These are phyloP conservation scores for Fimicolochytrium jonesii DNA, from an alignment of 192 early-diverging fungal genomes.

Conservation along the genomic window DNA sequence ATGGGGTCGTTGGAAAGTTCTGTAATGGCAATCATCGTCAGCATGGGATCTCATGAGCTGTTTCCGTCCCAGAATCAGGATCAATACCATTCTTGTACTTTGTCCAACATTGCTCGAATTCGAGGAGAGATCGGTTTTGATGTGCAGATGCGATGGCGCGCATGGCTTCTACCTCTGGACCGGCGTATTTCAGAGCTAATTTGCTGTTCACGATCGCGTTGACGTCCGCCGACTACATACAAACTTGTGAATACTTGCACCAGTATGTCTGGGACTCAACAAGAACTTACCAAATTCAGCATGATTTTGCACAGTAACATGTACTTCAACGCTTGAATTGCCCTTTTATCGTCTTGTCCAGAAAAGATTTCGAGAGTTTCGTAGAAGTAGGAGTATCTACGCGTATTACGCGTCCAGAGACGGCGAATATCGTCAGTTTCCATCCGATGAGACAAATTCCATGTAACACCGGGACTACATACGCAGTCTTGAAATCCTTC, in stretches of 20 bases:
- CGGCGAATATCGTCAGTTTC: no score
- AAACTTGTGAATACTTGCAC: no score
- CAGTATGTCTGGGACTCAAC: no score
- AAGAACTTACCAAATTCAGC: constrained; percentile 75
- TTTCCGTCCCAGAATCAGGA: no score
- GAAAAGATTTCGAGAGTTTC: constrained; percentile 95
- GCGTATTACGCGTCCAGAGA: no score
- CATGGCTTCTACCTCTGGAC: constrained; percentile 89
- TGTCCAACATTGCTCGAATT: constrained; percentile 89
- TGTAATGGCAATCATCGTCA: no score
- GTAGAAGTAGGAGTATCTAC: constrained; percentile 92
- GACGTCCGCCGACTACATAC: constrained; percentile 86
- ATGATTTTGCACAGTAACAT: constrained; percentile 99
- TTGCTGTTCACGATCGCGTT: constrained; percentile 87
- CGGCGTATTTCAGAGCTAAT: constrained; percentile 82
- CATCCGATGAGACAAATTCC: no score
- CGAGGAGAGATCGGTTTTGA: constrained; percentile 92
- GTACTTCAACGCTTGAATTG: constrained; percentile 91
- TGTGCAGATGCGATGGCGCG: constrained; percentile 90
- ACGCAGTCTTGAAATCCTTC: constrained; percentile 98
- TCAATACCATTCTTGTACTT: constrained; percentile 79
- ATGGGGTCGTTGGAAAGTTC: constrained; percentile 92
- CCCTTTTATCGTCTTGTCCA: constrained; percentile 80
- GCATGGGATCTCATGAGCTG: no score
- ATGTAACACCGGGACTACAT: no score